Conservation (phyloP, 202 grass and related monocot species). For the Alloteropsis angusta region DNA sequence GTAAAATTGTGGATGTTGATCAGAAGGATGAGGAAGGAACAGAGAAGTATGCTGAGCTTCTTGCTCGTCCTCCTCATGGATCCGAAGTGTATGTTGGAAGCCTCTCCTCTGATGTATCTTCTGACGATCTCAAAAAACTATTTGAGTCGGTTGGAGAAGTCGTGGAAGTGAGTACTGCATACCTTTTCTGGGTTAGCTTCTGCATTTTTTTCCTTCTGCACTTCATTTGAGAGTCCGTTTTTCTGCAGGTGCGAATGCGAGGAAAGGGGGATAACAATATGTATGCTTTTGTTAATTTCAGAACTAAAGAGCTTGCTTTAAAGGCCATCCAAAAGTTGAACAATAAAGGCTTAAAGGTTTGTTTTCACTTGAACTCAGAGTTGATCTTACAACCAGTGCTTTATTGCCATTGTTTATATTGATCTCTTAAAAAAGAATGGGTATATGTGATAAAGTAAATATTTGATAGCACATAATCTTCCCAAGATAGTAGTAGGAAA, state of each 20-base stretch:
- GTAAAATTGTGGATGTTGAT: neutral
- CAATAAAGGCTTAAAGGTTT: conserved; percentile 70
- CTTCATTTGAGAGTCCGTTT: conserved; percentile 6
- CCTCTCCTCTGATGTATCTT: conserved; percentile 29
- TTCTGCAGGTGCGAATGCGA: conserved; percentile 70
- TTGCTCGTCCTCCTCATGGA: conserved; percentile 79
- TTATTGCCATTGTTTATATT: neutral
- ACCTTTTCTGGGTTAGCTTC: conserved; percentile 16
- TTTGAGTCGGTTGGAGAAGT: conserved; percentile 73
- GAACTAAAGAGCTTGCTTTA: conserved; percentile 51
- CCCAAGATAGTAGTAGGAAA: neutral
- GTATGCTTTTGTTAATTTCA: conserved; percentile 85
- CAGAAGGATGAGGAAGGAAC: conserved; percentile 23
- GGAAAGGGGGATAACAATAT: conserved; percentile 49
- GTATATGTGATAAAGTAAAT: neutral
- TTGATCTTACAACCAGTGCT: neutral
- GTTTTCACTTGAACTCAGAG: neutral
- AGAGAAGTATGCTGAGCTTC: conserved; percentile 49
- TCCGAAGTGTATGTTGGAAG: conserved; percentile 77
- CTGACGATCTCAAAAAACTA: conserved; percentile 66
- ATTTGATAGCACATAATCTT: neutral
- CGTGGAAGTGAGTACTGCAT: conserved; percentile 54
- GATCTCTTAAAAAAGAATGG: neutral
- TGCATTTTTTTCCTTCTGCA: conserved; percentile 16
- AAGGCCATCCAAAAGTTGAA: conserved; percentile 66